phyloP scores from a whole-genome alignment of 106 monocot genomes.

The Dendrobium officinale region DNA sequence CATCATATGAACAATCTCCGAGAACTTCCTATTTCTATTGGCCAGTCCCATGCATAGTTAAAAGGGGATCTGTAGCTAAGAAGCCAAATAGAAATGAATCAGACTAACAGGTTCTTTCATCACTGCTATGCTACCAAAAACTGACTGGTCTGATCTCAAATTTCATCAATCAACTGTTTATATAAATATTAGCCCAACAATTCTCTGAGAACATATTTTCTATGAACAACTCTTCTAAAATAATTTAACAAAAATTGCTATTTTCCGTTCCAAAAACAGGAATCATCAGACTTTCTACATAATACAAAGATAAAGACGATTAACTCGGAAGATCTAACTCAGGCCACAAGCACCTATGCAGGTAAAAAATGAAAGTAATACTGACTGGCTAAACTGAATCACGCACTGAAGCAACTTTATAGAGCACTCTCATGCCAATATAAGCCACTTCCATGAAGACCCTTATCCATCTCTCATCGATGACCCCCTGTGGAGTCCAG shows the following conservation, averaged over 20 bases:
- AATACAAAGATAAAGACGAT: not conserved
- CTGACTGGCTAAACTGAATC: too few relatives aligned
- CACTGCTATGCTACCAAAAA: not conserved
- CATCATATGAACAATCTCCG: slow-evolving; percentile 43
- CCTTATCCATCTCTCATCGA: slow-evolving; percentile 16
- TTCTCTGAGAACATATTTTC: not conserved
- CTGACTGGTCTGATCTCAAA: not conserved
- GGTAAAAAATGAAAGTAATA: not conserved
- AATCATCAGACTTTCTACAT: not conserved
- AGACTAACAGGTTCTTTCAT: not conserved
- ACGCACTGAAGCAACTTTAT: too few relatives aligned
- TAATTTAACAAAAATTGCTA: not conserved
- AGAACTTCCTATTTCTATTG: slow-evolving; percentile 59
- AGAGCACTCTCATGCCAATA: not conserved
- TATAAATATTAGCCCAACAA: not conserved
- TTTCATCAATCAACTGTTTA: not conserved
- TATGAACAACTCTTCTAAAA: not conserved
- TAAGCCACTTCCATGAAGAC: slow-evolving; percentile 15
- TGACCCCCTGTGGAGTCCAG: slow-evolving; percentile 13
- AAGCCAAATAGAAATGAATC: slow-evolving; percentile 8
- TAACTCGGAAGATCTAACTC: too few relatives aligned
- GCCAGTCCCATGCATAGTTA: slow-evolving; percentile 35
- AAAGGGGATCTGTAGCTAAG: slow-evolving; percentile 19
- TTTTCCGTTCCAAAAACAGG: not conserved
- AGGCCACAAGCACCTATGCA: not conserved